Percentiles rank a stretch among this genome's conserved stretches.
These are phyloP conservation scores for Castanopsis chinensis DNA, from an alignment of 306 rosid species.

Conservation along the genomic window DNA sequence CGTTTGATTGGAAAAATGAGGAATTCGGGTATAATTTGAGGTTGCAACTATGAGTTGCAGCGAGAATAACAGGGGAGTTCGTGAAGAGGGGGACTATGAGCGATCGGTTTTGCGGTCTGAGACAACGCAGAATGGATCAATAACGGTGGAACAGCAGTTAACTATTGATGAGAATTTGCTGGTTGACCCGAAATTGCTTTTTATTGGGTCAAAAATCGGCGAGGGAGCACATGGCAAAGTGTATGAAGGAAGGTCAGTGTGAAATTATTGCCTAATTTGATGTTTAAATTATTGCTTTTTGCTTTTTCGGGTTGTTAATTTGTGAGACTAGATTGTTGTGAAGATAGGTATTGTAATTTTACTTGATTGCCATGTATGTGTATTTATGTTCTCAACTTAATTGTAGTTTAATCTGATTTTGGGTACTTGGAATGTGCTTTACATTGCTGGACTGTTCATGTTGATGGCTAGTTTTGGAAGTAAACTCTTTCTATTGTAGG, in stretches of 20 bases:
- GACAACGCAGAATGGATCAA: constrained; percentile 48
- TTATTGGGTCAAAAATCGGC: constrained; percentile 84
- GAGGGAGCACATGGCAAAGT: constrained; percentile 99
- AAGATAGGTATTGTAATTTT: not conserved
- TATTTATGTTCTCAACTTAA: not conserved
- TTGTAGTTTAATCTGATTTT: not conserved
- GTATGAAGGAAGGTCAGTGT: constrained; percentile 94
- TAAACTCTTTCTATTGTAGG: not conserved
- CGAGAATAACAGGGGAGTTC: constrained; percentile 37
- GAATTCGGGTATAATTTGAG: constrained; percentile 61
- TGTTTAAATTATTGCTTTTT: not conserved
- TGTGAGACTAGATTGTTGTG: not conserved
- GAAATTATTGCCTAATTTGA: not conserved
- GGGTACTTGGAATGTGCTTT: not conserved
- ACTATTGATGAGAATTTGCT: constrained; percentile 78
- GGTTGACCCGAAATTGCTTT: constrained; percentile 83
- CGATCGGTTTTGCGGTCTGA: constrained; percentile 33
- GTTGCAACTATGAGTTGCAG: constrained; percentile 75
- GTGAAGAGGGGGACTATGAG: constrained; percentile 43
- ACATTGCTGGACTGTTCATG: not conserved
- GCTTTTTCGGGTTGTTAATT: constrained; percentile 6
- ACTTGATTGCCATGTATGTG: not conserved
- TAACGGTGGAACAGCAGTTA: constrained; percentile 39
- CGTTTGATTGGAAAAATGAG: constrained; percentile 40
- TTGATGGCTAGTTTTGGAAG: not conserved